These are phyloP conservation scores for Rasamsonia emersonii DNA, from an alignment of 2,329 filamentous ascomycete genomes.

Conservation along the genomic window DNA sequence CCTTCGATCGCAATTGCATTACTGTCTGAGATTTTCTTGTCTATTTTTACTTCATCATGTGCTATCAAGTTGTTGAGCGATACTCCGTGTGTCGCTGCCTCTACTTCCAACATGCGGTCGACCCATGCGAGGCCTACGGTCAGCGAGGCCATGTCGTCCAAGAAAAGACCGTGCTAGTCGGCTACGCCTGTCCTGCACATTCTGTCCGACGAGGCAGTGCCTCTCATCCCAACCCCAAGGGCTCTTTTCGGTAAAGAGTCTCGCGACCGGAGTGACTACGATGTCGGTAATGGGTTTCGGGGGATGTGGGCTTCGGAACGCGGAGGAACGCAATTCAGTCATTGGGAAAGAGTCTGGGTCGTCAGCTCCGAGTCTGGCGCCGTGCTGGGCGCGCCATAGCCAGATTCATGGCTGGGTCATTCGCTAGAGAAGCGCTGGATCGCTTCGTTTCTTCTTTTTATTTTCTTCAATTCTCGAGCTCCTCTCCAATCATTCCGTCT, in stretches of 20 bases:
- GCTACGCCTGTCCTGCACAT: slow-evolving; percentile 64
- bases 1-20: too few species aligned
- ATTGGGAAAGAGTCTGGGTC: slow-evolving; percentile 1
- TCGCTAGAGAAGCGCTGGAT: slow-evolving; percentile 5
- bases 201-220: slow-evolving; percentile 12
- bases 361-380: slow-evolving; percentile 1
- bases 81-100: slow-evolving; percentile 82
- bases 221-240: slow-evolving; percentile 13
- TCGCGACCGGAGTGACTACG: not conserved
- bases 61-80: slow-evolving; percentile 75
- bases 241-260: slow-evolving; percentile 11
- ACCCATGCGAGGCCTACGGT: slow-evolving; percentile 69
- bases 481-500: slow-evolving; percentile 1
- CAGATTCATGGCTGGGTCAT: not conserved
- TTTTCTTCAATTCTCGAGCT: slow-evolving; percentile 4
- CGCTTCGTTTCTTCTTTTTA: slow-evolving; percentile 2
- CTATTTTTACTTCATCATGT: slow-evolving; percentile 59
- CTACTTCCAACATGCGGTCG: slow-evolving; percentile 79
- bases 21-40: too few species aligned
- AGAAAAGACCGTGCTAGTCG: slow-evolving; percentile 70
- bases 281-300: slow-evolving; percentile 3
- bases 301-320: slow-evolving; percentile 2
- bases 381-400: slow-evolving; percentile 4
- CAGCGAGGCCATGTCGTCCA: slow-evolving; percentile 63
- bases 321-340: not conserved